Evolutionary conservation across 768 basidiomycete species (phyloP), one percentile per base, ranked within the genome.

Genomic region (Trametes coccinea): DNA sequence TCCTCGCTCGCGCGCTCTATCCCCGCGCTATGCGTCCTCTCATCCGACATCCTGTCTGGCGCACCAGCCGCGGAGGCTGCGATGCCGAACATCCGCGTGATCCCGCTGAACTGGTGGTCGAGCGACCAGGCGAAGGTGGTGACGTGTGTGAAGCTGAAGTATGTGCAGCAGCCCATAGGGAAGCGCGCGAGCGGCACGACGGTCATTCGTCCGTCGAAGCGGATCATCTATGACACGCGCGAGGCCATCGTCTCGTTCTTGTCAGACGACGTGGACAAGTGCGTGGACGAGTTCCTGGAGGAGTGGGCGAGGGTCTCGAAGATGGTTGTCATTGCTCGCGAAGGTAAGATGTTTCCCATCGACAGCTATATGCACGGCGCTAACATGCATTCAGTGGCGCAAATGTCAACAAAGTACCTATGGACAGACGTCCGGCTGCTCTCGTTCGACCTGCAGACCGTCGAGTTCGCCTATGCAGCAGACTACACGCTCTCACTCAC

Each of bases 281-380:
- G 93, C 68, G 92, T 97, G 17, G 89, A 90, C 61, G 89, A 93
- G 67, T 95, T 97, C 71, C 75, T 92, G 66, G 91, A 94, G 69
- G 93, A 95, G 73, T 96, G 94, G 93, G 91, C 92, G 43, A 80
- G 90, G 47, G 90, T 96, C 33, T 92, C 92, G 17, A 95, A 94
- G 75, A 93, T 95, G 83, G 92, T 95, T 11, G 91, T 95, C 30
- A 93, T 96, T 57, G 94, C 93, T 11, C 84, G 92, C 61, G 92
- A 95, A 78, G 86, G 93, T 92, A 70, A 59, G 79, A 0, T 27
- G 1, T 62, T 14, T 14, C 39, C 11, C 27, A 11, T 3, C 7
- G n/a, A n/a, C 16, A 17, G 29, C 53, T 29, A 50, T 50, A 56
- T 46, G 31, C 34, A 14, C 4, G 27, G 40, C 50, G 2, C 55